A percentile compares a stretch with the other conserved stretches of the same genome.
Conservation (phyloP, 2,329 filamentous ascomycete species). For the Dactylellina drechsleri region DNA sequence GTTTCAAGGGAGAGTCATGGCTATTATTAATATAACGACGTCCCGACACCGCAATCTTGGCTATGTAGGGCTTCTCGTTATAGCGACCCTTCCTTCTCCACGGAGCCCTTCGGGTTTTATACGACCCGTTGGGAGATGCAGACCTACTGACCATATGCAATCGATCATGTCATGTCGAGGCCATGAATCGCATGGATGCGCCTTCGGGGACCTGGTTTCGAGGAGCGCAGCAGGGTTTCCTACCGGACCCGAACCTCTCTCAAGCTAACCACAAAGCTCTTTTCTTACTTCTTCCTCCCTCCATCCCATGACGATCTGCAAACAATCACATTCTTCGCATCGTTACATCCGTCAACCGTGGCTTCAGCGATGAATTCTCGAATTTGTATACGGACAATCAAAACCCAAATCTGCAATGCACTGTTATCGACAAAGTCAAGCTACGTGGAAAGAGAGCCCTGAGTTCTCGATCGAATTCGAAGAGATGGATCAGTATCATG, state of each 20-base stretch:
- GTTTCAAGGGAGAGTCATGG: slow-evolving; percentile 52
- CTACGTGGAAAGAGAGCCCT: not conserved
- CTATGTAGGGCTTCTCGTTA: not conserved
- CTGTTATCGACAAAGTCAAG: slow-evolving; percentile 22
- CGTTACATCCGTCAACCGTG: not conserved
- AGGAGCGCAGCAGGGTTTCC: slow-evolving; percentile 15
- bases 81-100: slow-evolving; percentile 6
- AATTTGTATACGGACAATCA: too few relatives aligned
- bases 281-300: not conserved
- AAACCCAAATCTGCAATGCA: slow-evolving; percentile 14
- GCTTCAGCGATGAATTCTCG: too few relatives aligned
- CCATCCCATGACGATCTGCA: not conserved
- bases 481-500: not conserved
- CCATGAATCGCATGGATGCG: slow-evolving; percentile 13
- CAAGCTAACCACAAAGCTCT: not conserved
- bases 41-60: not conserved
- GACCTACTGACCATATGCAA: not conserved
- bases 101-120: slow-evolving; percentile 50
- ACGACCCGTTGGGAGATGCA: slow-evolving; percentile 12
- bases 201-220: slow-evolving; percentile 21
- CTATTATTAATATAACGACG: slow-evolving; percentile 17
- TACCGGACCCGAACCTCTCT: not conserved
- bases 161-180: slow-evolving; percentile 42
- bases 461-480: not conserved
- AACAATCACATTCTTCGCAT: slow-evolving; percentile 1